Conservation (phyloP, 345 rosid species). For the Firmiana major region DNA sequence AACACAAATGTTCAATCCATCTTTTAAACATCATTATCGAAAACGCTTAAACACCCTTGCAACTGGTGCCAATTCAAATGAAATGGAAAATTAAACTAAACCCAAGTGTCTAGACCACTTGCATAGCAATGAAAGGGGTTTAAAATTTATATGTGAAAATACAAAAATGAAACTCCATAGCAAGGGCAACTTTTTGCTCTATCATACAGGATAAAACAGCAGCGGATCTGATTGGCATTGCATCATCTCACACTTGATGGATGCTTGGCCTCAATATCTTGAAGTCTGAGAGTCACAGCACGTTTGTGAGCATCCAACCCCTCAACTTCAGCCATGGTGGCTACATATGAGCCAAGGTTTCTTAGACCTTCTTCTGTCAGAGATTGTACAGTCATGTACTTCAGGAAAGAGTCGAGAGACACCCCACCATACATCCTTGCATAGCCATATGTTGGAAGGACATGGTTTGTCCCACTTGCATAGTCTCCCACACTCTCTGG, state of each 20-base stretch:
- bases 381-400: slow-evolving; percentile 84
- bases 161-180: not conserved
- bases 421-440: slow-evolving; percentile 93
- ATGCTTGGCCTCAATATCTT: slow-evolving; percentile 68
- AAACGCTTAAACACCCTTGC: not conserved
- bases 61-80: not conserved
- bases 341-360: slow-evolving; percentile 80
- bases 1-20: no score
- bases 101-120: slow-evolving; percentile 12
- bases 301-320: slow-evolving; percentile 91
- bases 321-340: slow-evolving; percentile 82
- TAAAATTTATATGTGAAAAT: not conserved
- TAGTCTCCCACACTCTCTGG: slow-evolving; percentile 98
- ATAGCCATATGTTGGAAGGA: slow-evolving; percentile 88
- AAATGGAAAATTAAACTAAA: not conserved
- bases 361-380: slow-evolving; percentile 79
- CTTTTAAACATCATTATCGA: no score
- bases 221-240: not conserved
- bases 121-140: slow-evolving; percentile 27
- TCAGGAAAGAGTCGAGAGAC: slow-evolving; percentile 81
- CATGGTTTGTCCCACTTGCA: slow-evolving; percentile 92
- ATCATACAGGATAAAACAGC: not conserved
- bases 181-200: not conserved
- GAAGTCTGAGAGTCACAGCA: slow-evolving; percentile 81
- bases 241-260: slow-evolving; percentile 31